Evolutionary conservation across 2,329 filamentous ascomycete genomes (phyloP).

Genomic region (Xylaria sp.): DNA sequence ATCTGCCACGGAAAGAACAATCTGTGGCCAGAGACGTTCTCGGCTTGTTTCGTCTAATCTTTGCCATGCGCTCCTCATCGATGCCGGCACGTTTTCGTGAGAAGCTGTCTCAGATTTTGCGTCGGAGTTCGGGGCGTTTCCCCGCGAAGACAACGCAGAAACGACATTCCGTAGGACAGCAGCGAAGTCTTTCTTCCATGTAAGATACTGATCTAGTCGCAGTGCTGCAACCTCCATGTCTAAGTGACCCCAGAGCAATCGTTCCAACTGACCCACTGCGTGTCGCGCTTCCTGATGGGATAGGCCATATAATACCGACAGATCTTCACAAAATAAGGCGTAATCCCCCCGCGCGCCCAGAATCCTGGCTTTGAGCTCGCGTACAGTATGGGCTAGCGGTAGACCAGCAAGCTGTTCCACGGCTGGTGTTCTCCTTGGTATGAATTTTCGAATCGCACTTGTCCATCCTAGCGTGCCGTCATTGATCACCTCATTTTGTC

Average conservation of each 20-base stretch:
- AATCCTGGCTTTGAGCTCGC: slow-evolving; percentile 41
- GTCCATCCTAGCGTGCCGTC: not conserved
- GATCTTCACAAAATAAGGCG: slow-evolving; percentile 32
- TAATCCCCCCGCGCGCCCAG: slow-evolving; percentile 37
- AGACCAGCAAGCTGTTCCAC: not conserved
- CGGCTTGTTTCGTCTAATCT: slow-evolving; percentile 40
- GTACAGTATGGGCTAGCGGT: slow-evolving; percentile 7
- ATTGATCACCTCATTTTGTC: not conserved
- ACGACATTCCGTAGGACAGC: slow-evolving; percentile 20
- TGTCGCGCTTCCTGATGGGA: slow-evolving; percentile 42
- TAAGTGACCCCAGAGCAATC: slow-evolving; percentile 38
- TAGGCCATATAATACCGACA: slow-evolving; percentile 40
- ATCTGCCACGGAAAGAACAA: slow-evolving; percentile 41
- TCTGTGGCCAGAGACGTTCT: slow-evolving; percentile 44
- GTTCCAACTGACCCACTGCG: slow-evolving; percentile 45
- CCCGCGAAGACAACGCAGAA: not conserved
- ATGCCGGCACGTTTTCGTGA: slow-evolving; percentile 22
- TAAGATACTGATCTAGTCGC: slow-evolving; percentile 43
- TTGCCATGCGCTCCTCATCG: slow-evolving; percentile 44
- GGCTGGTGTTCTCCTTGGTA: slow-evolving; percentile 13
- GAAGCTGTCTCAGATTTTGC: slow-evolving; percentile 3
- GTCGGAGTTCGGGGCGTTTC: not conserved
- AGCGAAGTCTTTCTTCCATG: slow-evolving; percentile 45
- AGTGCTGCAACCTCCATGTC: slow-evolving; percentile 22
- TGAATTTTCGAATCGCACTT: slow-evolving; percentile 23